A percentile compares a stretch with the other conserved stretches of the same genome.
Evolutionary conservation across 2,329 filamentous ascomycete genomes (phyloP).

Genomic region (Claviceps humidiphila): DNA sequence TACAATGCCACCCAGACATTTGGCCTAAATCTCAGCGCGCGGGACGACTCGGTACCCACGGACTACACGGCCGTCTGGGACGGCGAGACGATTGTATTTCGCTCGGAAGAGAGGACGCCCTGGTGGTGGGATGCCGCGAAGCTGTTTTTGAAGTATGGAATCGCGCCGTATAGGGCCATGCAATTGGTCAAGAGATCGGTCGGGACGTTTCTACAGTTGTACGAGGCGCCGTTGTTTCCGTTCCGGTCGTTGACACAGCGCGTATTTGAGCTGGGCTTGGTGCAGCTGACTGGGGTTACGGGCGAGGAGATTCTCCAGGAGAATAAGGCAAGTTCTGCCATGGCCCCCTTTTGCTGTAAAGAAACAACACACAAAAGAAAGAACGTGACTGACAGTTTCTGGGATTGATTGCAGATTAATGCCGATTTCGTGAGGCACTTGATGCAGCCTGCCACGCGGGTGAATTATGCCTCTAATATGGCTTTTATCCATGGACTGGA

Average conservation of each 20-base stretch:
- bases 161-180: conserved; percentile 61
- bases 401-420: conserved; percentile 33
- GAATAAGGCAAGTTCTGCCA: conserved; percentile 31
- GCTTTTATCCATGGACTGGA: conserved; percentile 78
- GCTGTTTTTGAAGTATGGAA: conserved; percentile 74
- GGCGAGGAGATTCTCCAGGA: conserved; percentile 58
- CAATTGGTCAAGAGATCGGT: conserved; percentile 60
- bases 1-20: conserved; percentile 59
- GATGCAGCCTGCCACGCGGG: conserved; percentile 78
- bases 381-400: no score
- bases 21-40: conserved; percentile 44
- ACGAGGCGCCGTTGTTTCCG: conserved; percentile 70
- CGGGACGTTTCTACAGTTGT: conserved; percentile 63
- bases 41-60: conserved; percentile 32
- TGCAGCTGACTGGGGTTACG: conserved; percentile 52
- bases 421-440: conserved; percentile 62
- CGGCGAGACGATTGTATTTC: conserved; percentile 59
- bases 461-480: conserved; percentile 90
- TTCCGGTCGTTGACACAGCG: conserved; percentile 63
- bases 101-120: conserved; percentile 42
- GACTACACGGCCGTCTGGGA: conserved; percentile 71
- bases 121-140: conserved; percentile 72
- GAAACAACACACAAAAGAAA: no score
- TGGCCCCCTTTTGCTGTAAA: neutral
- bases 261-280: conserved; percentile 53